These are phyloP conservation scores for Tubosaeta sp. DNA, from an alignment of 768 basidiomycete species.

Conservation along the genomic window DNA sequence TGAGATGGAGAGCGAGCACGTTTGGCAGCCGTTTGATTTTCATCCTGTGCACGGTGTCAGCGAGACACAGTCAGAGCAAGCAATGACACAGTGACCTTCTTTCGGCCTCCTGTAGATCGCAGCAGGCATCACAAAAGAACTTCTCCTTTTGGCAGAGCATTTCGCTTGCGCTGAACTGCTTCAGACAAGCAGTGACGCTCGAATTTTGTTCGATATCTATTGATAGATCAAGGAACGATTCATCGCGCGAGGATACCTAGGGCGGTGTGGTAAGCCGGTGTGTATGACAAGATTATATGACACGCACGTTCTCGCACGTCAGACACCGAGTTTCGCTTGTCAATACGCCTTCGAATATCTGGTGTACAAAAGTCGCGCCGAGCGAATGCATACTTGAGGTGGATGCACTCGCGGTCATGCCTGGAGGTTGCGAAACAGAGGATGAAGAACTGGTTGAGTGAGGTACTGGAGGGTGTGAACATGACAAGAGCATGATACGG, in stretches of 20 bases:
- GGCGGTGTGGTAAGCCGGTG: conserved; percentile 9
- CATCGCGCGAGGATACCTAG: conserved; percentile 88
- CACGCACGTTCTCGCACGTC: conserved; percentile 90
- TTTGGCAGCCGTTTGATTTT: conserved; percentile 98
- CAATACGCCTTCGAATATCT: conserved; percentile 86
- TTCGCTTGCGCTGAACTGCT: conserved; percentile 96
- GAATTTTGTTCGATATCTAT: conserved; percentile 99
- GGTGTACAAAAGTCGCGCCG: conserved; percentile 79
- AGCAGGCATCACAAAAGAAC: conserved; percentile 97
- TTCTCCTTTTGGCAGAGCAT: conserved; percentile 99
- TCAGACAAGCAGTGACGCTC: conserved; percentile 91
- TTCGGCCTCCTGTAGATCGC: conserved; percentile 96
- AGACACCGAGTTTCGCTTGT: conserved; percentile 98
- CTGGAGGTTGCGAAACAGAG: conserved; percentile 39
- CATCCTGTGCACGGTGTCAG: conserved; percentile 58
- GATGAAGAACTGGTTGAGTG: conserved; percentile 55
- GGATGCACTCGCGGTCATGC: conserved; percentile 41
- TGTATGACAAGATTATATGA: conserved; percentile 1
- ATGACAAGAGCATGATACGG: conserved; percentile 4
- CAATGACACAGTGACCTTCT: conserved; percentile 59
- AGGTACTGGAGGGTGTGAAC: conserved; percentile 42
- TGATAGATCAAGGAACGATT: conserved; percentile 96
- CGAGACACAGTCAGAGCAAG: neutral
- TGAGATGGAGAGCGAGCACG: conserved; percentile 91
- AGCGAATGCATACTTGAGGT: conserved; percentile 45